Evolutionary conservation across 2,329 filamentous ascomycete genomes (phyloP), one percentile per base, ranked within the genome.

Genomic region (Coleophoma eucalyptorum): DNA sequence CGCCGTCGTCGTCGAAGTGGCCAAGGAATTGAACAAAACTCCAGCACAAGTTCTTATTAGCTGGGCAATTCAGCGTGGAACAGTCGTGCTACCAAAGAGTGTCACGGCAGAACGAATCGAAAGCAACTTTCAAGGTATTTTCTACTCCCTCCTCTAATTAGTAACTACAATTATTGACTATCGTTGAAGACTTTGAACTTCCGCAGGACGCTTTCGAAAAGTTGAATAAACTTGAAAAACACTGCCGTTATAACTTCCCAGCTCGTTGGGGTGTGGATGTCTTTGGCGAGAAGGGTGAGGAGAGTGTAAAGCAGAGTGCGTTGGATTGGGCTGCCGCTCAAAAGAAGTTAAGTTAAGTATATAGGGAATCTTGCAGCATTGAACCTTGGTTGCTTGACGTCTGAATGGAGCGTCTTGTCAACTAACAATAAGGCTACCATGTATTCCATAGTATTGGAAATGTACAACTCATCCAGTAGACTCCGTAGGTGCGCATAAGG

Each of bases 41-140:
- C 74, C 76, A 1, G 77, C 76, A 1, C 72, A 77, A 51, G 62
- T 81, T 8, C 67, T 81, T 7, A 72, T 81, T 52, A 73, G 72
- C 37, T 80, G 77, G 76, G 73, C 70, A 7, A 67, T 80, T 11
- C 72, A 78, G 60, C 68, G 77, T n/a, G 76, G 77, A 1, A 76
- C 72, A 1, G 69, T 74, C 6, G 76, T 78, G 10, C 61, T 81
- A 33, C 74, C 76, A 15, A 80, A 80, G 65, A 75, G 72, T 37
- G 75, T 78, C 3, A 80, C 75, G 0, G 69, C 74, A 1, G 69
- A 69, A 12, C 68, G 77, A 21, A 78, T 81, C 46, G 65, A 68
- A 49, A 66, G 67, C 42, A 79, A 79, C 49, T 68, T 51, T 31
- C 18, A 44, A 55, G 67, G 66, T 42, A 42, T 16, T 13, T 11